phyloP scores from a whole-genome alignment of 345 rosid species.

The Angophora floribunda region DNA sequence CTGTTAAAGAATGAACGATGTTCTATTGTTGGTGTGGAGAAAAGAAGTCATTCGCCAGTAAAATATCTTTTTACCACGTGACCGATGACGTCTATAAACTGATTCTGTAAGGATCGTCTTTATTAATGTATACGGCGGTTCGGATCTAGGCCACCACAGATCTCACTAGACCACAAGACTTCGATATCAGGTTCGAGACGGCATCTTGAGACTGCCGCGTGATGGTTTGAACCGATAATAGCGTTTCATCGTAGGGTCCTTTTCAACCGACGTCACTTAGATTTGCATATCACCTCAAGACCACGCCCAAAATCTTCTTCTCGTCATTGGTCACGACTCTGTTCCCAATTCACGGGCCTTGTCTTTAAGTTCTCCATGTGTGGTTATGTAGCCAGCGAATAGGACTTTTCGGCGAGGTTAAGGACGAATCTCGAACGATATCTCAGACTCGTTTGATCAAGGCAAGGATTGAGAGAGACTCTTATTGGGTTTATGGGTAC shows the following conservation, averaged over 20 bases:
- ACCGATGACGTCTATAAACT: not conserved
- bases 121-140: not conserved
- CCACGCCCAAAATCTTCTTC: not conserved
- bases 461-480: not conserved
- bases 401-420: not conserved
- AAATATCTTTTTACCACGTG: not conserved
- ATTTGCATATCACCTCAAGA: not conserved
- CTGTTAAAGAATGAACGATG: not conserved
- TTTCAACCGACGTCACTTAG: not conserved
- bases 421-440: not conserved
- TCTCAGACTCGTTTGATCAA: not conserved
- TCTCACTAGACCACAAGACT: not conserved
- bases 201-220: not conserved
- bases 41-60: not conserved
- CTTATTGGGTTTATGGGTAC: not conserved
- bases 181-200: not conserved
- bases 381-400: not conserved
- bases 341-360: not conserved
- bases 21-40: not conserved
- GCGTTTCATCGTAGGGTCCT: not conserved
- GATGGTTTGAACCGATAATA: not conserved
- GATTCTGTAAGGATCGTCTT: not conserved
- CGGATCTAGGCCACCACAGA: not conserved
- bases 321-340: not conserved
- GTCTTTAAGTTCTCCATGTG: not conserved